Base-by-base conservation (phyloP, 2,329 filamentous ascomycete genomes). In the Colletotrichum cuscutae region DNA sequence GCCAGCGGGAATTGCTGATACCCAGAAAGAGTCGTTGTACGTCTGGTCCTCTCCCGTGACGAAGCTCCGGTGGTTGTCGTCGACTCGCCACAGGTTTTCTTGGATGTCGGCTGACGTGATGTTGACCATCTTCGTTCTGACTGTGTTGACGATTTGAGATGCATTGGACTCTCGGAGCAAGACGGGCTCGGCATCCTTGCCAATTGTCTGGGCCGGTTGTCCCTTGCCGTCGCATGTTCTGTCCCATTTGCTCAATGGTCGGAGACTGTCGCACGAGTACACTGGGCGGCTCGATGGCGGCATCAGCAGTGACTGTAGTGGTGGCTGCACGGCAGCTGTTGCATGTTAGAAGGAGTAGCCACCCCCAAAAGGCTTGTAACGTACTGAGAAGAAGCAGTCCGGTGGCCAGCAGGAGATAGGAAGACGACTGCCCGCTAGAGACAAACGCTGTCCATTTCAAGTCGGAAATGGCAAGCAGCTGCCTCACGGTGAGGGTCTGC, bases 21-120 rank as follows among this genome's bases (percentile, higher is more conserved):
- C 73, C 73, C 73, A 74, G 58, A 73, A 74, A 5, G 71, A 42
- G 12, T 67, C 65, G 37, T 73, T 42, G 28, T 60, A 74, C 6
- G 53, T 66, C n/a, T 70, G 71, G 3, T 65, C 26, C 22, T 54
- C 24, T 6, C 71, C 71, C 2, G 61, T 65, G 32, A 56, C n/a
- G 35, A 73, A 73, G 46, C 71, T 72, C 6, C 61, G 60, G 19
- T 69, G 54, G 13, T 46, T 74, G 13, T 72, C 60, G n/a, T 56
- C 52, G 28, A 42, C 56, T 26, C 72, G 65, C 72, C 72, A 74
- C 15, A 74, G 65, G 5, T 73, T 68, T 22, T 72, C 59, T 24
- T 74, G 69, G 22, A 74, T 58, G 28, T 68, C 64, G 13, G 69
- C 49, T 7, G 72, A 72, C 15, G 72, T 72, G 46, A 72, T 58